Evolutionary conservation across 192 early-diverging fungal genomes (phyloP), one percentile per base, ranked within the genome.

Genomic region (Umbelopsis ramanniana): DNA sequence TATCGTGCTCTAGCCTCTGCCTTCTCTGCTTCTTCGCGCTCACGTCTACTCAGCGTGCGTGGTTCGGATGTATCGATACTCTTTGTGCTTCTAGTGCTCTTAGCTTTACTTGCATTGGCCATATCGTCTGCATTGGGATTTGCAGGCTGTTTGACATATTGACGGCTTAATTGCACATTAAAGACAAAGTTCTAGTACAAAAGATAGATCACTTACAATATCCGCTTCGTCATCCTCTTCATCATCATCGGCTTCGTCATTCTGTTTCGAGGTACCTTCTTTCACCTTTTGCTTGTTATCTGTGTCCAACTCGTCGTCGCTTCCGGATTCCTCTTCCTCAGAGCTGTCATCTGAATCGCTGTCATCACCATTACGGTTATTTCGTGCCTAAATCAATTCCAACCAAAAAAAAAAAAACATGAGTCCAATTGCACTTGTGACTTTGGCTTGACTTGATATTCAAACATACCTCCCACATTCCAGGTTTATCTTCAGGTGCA

Each of bases 1-100:
- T 85, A 85, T 63, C 74, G 73, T 60, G 79, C 76, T 69, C 77
- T 75, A 6, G 82, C 80, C 21, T 80, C 84, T 69, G 76, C 84
- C 76, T 85, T 85, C 67, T 83, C 84, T 38, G 79, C 79, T 66
- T 80, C 84, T 76, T 85, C 84, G 37, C 84, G 83, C 75, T 47
- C 37, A 4, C 69, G 33, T 43, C 53, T 46, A 6, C 37, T 71
- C 6, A 40, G 22, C 46, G 69, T 52, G 52, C 46, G 47, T 24
- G 37, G 69, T 54, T 55, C 52, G 19, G 71, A 55, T 23, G 71
- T 46, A 55, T 57, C 45, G 37, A 60, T 43, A 17, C n/a, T 72
- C 43, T 72, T 55, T 22, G 71, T 21, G 21, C 19, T 22, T 63
- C 54, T 57, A 26, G 38, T 45, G 15, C 9, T 60, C 45, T 72